Conservation (phyloP, 2,329 filamentous ascomycete genomes). For the Dothistroma pini region DNA sequence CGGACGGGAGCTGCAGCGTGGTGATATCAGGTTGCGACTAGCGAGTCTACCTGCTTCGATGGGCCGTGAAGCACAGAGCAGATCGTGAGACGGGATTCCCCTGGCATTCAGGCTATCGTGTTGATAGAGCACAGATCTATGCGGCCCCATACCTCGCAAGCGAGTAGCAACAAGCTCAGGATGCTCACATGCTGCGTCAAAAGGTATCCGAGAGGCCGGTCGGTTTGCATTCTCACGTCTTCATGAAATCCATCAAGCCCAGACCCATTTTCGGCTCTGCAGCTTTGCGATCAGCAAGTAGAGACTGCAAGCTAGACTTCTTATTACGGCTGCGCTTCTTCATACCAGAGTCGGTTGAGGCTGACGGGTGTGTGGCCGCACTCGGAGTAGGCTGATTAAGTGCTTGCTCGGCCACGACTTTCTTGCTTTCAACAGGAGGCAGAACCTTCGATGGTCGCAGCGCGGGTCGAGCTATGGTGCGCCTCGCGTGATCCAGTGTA, state of each 20-base stretch:
- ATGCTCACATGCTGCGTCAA: no score
- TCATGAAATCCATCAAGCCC: slow-evolving; percentile 42
- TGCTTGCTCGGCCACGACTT: slow-evolving; percentile 38
- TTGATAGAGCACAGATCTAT: no score
- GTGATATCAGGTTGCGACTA: no score
- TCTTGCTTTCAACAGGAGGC: neutral
- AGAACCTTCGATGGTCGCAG: neutral
- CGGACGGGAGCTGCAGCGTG: no score
- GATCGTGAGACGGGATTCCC: no score
- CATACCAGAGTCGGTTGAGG: slow-evolving; percentile 45
- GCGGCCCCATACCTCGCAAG: no score
- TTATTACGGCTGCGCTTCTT: slow-evolving; percentile 62
- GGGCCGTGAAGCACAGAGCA: no score
- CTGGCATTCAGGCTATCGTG: no score
- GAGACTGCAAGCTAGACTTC: slow-evolving; percentile 58
- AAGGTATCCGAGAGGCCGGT: no score
- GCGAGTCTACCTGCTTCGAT: no score
- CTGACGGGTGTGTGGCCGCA: slow-evolving; percentile 38
- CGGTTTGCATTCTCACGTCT: slow-evolving; percentile 13
- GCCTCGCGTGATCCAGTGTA: neutral
- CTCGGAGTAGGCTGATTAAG: neutral
- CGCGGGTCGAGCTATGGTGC: neutral
- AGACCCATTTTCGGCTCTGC: slow-evolving; percentile 20
- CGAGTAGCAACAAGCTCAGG: no score
- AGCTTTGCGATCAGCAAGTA: slow-evolving; percentile 51